phyloP scores from a whole-genome alignment of 345 rosid genomes.

The Gossypium longicalyx region DNA sequence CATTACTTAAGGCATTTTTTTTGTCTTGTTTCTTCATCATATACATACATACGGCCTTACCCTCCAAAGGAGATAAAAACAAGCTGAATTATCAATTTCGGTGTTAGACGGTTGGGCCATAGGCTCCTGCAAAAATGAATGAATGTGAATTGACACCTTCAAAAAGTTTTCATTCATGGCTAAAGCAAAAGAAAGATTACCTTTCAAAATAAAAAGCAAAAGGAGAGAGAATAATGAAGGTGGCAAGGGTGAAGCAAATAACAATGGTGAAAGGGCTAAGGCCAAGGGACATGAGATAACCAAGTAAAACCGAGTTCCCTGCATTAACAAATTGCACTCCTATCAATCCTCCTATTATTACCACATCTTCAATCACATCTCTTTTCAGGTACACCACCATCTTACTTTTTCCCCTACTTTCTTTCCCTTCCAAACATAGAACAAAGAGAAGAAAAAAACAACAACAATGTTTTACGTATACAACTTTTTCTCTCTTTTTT shows the following conservation, averaged over 20 bases:
- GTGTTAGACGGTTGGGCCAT: slow-evolving; percentile 58
- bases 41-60: slow-evolving; percentile 29
- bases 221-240: slow-evolving; percentile 71
- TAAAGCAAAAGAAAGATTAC: slow-evolving; percentile 21
- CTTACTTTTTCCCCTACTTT: slow-evolving; percentile 9
- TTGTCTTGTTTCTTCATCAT: neutral
- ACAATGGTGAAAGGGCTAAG: slow-evolving; percentile 60
- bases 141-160: neutral
- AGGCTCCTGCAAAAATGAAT: slow-evolving; percentile 47
- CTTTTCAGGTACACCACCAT: slow-evolving; percentile 28
- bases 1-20: neutral
- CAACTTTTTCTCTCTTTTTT: neutral
- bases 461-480: neutral
- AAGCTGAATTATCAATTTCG: slow-evolving; percentile 57
- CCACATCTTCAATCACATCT: slow-evolving; percentile 50
- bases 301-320: slow-evolving; percentile 53
- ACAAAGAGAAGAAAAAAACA: neutral
- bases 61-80: slow-evolving; percentile 73
- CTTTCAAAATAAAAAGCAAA: slow-evolving; percentile 71
- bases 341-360: slow-evolving; percentile 54
- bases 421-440: neutral
- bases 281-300: slow-evolving; percentile 77
- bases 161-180: slow-evolving; percentile 3
- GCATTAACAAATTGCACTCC: slow-evolving; percentile 66
- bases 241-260: slow-evolving; percentile 57